Percentiles rank a stretch among this genome's conserved stretches.
Conservation (phyloP, 495 filamentous ascomycete species). For the Lepraria neglecta region DNA sequence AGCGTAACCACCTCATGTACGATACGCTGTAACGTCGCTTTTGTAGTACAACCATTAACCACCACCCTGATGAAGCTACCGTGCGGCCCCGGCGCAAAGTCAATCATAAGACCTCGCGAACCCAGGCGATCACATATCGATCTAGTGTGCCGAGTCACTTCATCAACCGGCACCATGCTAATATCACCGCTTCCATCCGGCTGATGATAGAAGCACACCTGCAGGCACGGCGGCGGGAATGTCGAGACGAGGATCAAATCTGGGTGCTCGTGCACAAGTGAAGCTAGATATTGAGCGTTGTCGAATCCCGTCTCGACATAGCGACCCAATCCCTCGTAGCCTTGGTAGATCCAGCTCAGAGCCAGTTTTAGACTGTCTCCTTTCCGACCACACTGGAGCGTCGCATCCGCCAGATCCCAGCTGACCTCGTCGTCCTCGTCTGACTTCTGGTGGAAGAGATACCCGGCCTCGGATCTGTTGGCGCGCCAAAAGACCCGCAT, state of each 20-base stretch:
- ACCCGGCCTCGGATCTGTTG: conserved; percentile 80
- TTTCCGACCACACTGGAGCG: conserved; percentile 81
- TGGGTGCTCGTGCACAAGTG: conserved; percentile 42
- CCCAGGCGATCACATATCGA: conserved; percentile 59
- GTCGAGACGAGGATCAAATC: conserved; percentile 66
- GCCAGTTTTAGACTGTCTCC: conserved; percentile 83
- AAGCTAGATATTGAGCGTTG: conserved; percentile 58
- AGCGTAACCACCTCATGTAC: too few species aligned
- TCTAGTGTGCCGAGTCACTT: conserved; percentile 63
- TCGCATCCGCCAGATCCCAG: conserved; percentile 87
- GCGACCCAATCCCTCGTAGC: conserved; percentile 51
- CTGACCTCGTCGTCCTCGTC: conserved; percentile 45
- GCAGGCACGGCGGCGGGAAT: conserved; percentile 78
- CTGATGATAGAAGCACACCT: conserved; percentile 97
- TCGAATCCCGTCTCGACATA: conserved; percentile 65
- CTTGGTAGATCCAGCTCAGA: conserved; percentile 83
- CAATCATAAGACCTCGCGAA: conserved; percentile 78
- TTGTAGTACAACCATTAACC: too few species aligned
- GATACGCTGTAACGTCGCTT: too few species aligned
- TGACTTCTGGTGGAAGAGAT: conserved; percentile 79
- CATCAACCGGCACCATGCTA: conserved; percentile 44
- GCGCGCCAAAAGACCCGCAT: conserved; percentile 66
- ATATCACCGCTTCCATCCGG: conserved; percentile 53
- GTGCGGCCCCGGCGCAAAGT: too few species aligned
- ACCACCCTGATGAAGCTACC: too few species aligned